Evolutionary conservation across 768 basidiomycete genomes (phyloP).

Genomic region (Kwoniella dendrophila): DNA sequence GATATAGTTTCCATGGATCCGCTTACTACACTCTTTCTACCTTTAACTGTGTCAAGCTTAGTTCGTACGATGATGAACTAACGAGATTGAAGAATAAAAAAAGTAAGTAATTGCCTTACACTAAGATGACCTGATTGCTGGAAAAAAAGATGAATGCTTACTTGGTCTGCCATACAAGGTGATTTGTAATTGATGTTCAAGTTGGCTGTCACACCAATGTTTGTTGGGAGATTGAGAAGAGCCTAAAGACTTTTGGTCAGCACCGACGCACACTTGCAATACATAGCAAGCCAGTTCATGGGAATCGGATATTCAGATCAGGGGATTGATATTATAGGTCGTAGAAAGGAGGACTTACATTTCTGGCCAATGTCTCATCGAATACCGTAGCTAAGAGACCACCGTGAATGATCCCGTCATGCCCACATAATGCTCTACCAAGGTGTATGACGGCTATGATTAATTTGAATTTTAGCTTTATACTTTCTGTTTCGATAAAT

Average conservation of each 20-base stretch:
- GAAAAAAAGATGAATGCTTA: slow-evolving; percentile 46
- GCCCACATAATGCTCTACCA: slow-evolving; percentile 78
- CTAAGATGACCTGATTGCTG: no score
- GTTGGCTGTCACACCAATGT: slow-evolving; percentile 89
- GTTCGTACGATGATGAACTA: slow-evolving; percentile 85
- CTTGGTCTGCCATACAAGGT: slow-evolving; percentile 87
- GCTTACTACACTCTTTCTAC: slow-evolving; percentile 73
- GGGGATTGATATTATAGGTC: no score
- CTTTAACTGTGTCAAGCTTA: slow-evolving; percentile 67
- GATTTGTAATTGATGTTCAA: slow-evolving; percentile 79
- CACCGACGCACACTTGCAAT: no score
- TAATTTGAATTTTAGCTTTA: slow-evolving; percentile 61
- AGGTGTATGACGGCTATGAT: slow-evolving; percentile 70
- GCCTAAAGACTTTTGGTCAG: slow-evolving; percentile 63
- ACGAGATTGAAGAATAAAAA: no score
- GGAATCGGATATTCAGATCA: no score
- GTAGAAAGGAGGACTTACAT: slow-evolving; percentile 60
- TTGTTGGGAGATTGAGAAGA: slow-evolving; percentile 77
- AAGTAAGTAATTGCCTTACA: no score
- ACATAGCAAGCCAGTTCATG: no score
- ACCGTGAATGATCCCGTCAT: slow-evolving; percentile 93
- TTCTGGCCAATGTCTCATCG: slow-evolving; percentile 78
- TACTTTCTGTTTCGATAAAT: no score
- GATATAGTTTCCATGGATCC: slow-evolving; percentile 76
- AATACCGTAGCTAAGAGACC: slow-evolving; percentile 86